These are phyloP conservation scores for Diutina sp. DNA, from an alignment of 1,139 yeast genomes.

Conservation along the genomic window DNA sequence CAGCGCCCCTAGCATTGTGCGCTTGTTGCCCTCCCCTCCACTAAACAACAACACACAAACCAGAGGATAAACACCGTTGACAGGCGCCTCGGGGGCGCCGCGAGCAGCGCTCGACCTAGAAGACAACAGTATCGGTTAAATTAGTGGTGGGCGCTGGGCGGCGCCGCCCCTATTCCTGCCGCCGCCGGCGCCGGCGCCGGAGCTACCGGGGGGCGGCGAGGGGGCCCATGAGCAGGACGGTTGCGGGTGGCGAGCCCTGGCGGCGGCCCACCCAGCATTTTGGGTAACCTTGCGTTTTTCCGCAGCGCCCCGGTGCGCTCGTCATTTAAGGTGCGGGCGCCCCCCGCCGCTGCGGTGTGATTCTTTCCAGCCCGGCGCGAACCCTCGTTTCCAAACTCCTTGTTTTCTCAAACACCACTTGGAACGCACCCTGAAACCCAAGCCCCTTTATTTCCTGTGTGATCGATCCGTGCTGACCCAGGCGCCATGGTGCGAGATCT, in stretches of 20 bases:
- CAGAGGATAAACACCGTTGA: too few relatives aligned
- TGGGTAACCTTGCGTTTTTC: not conserved
- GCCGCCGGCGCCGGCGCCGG: not conserved
- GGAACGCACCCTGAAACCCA: too few relatives aligned
- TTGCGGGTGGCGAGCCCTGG: not conserved
- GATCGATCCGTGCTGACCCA: too few relatives aligned
- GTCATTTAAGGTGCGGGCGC: not conserved
- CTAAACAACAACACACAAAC: too few relatives aligned
- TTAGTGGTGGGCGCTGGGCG: too few relatives aligned
- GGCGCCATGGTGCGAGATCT: conserved; percentile 1
- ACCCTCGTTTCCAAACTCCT: not conserved
- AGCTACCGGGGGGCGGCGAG: not conserved
- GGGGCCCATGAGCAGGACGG: not conserved
- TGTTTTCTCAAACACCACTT: too few relatives aligned
- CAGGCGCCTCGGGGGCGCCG: too few relatives aligned
- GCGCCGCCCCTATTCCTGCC: not conserved
- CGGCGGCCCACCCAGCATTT: not conserved
- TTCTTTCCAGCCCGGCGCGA: not conserved
- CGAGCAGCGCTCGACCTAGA: too few relatives aligned
- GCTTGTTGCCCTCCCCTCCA: too few relatives aligned
- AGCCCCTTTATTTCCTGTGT: too few relatives aligned
- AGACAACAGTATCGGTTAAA: too few relatives aligned
- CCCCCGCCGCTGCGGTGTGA: not conserved
- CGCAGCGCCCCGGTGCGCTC: not conserved
- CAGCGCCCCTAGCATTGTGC: not conserved